These are phyloP conservation scores for Trichocomaceae sp. DNA, from an alignment of 2,329 filamentous ascomycete species.

Conservation along the genomic window DNA sequence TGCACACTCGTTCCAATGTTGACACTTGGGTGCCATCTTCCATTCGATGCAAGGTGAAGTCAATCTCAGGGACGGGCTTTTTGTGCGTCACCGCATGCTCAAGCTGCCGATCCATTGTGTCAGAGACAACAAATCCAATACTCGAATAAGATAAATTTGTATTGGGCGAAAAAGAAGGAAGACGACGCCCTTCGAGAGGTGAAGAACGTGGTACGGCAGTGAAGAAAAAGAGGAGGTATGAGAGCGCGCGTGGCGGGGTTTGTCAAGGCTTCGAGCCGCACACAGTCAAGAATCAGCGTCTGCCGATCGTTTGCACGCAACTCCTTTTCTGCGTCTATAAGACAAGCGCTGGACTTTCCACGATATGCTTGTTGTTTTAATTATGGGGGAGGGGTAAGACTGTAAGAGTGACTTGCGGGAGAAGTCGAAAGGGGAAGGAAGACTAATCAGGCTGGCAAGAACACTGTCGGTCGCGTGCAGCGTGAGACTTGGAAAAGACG, in stretches of 20 bases:
- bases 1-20: slow-evolving; percentile 93
- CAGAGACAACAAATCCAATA: not conserved
- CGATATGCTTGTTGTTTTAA: not conserved
- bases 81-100: slow-evolving; percentile 91
- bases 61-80: slow-evolving; percentile 93
- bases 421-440: not conserved
- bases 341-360: not conserved
- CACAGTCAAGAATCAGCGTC: not conserved
- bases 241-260: slow-evolving; percentile 9
- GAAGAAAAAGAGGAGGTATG: not conserved
- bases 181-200: not conserved
- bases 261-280: slow-evolving; percentile 7
- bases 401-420: not conserved
- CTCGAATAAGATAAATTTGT: not conserved
- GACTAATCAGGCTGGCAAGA: slow-evolving; percentile 1
- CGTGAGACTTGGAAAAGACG: not conserved
- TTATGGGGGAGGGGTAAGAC: not conserved
- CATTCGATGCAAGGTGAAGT: slow-evolving; percentile 98
- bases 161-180: not conserved
- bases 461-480: not conserved
- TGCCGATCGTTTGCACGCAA: slow-evolving; percentile 6
- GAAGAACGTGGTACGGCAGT: not conserved
- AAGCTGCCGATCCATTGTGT: slow-evolving; percentile 36
- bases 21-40: slow-evolving; percentile 93
- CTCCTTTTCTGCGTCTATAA: not conserved